Conservation (phyloP, 768 basidiomycete species). For the Leccinum pellstonianum region DNA sequence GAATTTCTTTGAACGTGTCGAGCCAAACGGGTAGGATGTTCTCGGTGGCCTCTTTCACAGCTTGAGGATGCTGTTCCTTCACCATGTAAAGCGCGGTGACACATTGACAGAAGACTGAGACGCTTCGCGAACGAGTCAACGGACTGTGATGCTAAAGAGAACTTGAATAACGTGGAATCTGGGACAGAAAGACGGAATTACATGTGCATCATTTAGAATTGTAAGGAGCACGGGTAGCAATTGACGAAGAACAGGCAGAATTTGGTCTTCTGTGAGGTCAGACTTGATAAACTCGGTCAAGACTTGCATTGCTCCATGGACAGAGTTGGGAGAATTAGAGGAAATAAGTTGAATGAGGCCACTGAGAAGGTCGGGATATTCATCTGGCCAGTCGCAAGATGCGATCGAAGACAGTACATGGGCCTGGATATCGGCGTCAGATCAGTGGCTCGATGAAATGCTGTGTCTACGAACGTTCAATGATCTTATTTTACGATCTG, state of each 20-base stretch:
- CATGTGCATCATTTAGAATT: constrained; percentile 77
- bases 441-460: not conserved
- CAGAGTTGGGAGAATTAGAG: constrained; percentile 65
- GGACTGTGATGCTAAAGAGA: constrained; percentile 60
- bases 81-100: constrained; percentile 91
- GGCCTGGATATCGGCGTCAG: constrained; percentile 52
- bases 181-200: constrained; percentile 29
- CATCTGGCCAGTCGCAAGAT: constrained; percentile 93
- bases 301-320: constrained; percentile 96
- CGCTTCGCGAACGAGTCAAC: constrained; percentile 78
- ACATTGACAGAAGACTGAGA: constrained; percentile 90
- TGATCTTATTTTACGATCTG: constrained; percentile 81
- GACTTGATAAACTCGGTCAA: constrained; percentile 92
- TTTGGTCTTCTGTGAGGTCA: constrained; percentile 92
- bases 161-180: constrained; percentile 2
- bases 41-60: constrained; percentile 78
- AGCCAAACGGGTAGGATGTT: constrained; percentile 88
- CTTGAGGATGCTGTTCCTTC: constrained; percentile 86
- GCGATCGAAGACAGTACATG: constrained; percentile 87
- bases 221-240: constrained; percentile 81
- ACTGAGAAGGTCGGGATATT: constrained; percentile 85
- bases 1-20: constrained; percentile 80
- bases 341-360: constrained; percentile 75
- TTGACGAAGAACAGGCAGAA: constrained; percentile 86
- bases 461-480: constrained; percentile 58